Conservation (phyloP, 2,329 filamentous ascomycete species). For the Allantophomopsis cytisporea region DNA sequence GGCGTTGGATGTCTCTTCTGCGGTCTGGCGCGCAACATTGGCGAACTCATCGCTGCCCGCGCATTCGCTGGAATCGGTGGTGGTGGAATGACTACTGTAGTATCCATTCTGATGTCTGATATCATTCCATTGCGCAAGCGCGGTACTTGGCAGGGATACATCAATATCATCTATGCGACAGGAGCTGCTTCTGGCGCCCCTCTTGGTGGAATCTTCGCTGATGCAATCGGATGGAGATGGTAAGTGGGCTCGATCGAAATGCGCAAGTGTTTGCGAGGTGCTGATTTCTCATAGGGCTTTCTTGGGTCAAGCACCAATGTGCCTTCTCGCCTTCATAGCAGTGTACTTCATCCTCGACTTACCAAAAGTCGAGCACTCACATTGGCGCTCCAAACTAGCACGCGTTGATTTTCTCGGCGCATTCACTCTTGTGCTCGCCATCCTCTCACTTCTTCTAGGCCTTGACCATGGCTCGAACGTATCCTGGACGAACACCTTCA, state of each 20-base stretch:
- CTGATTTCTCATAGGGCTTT: conserved; percentile 42
- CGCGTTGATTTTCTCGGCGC: conserved; percentile 66
- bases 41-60: conserved; percentile 51
- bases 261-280: neutral
- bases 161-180: conserved; percentile 58
- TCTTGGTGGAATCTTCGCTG: conserved; percentile 56
- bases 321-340: conserved; percentile 47
- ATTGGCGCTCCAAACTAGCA: conserved; percentile 52
- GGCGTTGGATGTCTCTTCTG: conserved; percentile 50
- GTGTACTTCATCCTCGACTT: conserved; percentile 51
- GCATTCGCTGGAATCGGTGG: conserved; percentile 46
- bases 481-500: conserved; percentile 46
- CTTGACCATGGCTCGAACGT: conserved; percentile 63
- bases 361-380: conserved; percentile 38
- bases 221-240: conserved; percentile 66
- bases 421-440: conserved; percentile 47
- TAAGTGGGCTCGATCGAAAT: conserved; percentile 17
- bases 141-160: conserved; percentile 59
- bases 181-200: conserved; percentile 60
- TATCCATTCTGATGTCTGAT: conserved; percentile 57
- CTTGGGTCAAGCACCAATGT: conserved; percentile 55
- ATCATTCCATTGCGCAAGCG: conserved; percentile 55
- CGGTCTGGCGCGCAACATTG: conserved; percentile 48
- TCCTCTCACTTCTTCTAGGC: conserved; percentile 52
- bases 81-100: conserved; percentile 58